Conservation (phyloP, 371 early-diverging fungal genomes). For the Mucor ambiguus region DNA sequence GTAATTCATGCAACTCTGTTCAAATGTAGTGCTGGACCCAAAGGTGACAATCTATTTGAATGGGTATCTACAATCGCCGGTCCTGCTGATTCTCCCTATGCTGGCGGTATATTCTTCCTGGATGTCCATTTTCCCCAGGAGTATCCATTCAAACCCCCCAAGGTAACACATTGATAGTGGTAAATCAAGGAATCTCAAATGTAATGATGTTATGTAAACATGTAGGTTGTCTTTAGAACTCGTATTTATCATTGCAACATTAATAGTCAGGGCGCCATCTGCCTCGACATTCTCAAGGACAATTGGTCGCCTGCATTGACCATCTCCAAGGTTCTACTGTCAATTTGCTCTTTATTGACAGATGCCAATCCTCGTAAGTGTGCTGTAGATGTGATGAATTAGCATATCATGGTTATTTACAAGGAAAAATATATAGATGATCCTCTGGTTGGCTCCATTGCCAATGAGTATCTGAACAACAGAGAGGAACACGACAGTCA, state of each 20-base stretch:
- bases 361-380: conserved; percentile 93
- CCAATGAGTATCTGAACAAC: conserved; percentile 87
- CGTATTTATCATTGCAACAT: conserved; percentile 99
- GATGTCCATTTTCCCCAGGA: conserved; percentile 98
- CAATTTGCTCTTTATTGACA: conserved; percentile 97
- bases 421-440: conserved; percentile 62
- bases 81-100: conserved; percentile 80
- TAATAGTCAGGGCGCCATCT: conserved; percentile 98
- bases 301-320: conserved; percentile 99
- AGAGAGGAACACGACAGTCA: conserved; percentile 88
- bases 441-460: conserved; percentile 91
- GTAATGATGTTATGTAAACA: conserved; percentile 1
- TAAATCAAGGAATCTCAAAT: conserved; percentile 4
- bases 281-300: conserved; percentile 97
- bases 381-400: neutral
- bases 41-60: conserved; percentile 94
- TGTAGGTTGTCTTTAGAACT: conserved; percentile 90
- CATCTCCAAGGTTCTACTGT: conserved; percentile 95
- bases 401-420: neutral
- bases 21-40: conserved; percentile 84
- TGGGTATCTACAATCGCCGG: conserved; percentile 96
- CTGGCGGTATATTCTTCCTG: conserved; percentile 95
- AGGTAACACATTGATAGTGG: conserved; percentile 50
- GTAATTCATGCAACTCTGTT: neutral
- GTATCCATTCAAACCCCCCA: conserved; percentile 99